Evolutionary conservation across 257 asterid genomes (phyloP).

Genomic region (Echium plantagineum): DNA sequence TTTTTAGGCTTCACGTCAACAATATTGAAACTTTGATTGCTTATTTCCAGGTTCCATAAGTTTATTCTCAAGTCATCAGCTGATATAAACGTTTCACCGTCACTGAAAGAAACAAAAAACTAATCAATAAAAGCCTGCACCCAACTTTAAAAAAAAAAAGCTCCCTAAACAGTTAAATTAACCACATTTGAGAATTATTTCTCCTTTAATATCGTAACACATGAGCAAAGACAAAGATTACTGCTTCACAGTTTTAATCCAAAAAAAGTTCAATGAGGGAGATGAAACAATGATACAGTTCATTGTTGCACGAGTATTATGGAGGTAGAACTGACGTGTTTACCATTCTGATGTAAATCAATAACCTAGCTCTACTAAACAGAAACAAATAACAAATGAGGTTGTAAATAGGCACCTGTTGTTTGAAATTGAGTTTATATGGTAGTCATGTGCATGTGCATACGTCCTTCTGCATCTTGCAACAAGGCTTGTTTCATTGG

Average conservation of each 20-base stretch:
- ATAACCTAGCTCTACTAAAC: too few species aligned
- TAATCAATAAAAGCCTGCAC: neutral
- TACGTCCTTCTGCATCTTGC: slow-evolving; percentile 94
- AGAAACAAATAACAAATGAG: too few species aligned
- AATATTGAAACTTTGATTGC: slow-evolving; percentile 96
- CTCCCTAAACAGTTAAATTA: neutral
- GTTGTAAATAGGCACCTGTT: slow-evolving; percentile 59
- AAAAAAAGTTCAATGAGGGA: neutral
- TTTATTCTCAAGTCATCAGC: slow-evolving; percentile 98
- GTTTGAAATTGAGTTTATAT: slow-evolving; percentile 92
- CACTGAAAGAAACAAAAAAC: slow-evolving; percentile 39
- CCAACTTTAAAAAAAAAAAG: too few species aligned
- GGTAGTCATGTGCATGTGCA: slow-evolving; percentile 99
- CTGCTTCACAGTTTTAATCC: too few species aligned
- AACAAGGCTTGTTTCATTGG: slow-evolving; percentile 75
- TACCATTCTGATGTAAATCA: too few species aligned
- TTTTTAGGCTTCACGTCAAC: slow-evolving; percentile 94
- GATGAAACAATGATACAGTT: neutral
- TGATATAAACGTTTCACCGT: slow-evolving; percentile 97
- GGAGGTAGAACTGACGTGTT: too few species aligned
- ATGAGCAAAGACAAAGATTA: too few species aligned
- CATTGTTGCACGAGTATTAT: too few species aligned
- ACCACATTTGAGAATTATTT: neutral
- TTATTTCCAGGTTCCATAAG: slow-evolving; percentile 97
- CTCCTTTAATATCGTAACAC: neutral